phyloP scores from a whole-genome alignment of 2,329 filamentous ascomycete species.

The Aspergillus vadensis region DNA sequence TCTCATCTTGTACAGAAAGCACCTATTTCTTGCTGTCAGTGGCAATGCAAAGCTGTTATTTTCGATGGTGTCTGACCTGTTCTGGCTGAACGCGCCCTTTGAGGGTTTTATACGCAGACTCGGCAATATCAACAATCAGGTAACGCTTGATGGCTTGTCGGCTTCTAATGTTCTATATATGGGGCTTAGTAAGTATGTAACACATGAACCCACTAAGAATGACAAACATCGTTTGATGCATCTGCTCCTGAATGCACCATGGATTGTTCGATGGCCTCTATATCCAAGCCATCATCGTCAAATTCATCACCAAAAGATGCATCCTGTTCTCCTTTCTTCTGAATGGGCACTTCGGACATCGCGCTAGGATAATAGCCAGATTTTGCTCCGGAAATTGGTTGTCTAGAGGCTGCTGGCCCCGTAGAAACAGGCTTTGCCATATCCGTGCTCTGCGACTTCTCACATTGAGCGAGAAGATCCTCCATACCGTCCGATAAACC shows the following conservation, averaged over 20 bases:
- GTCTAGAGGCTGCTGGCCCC: slow-evolving; percentile 23
- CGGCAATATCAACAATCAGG: slow-evolving; percentile 72
- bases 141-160: slow-evolving; percentile 81
- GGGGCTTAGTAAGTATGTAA: slow-evolving; percentile 62
- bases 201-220: slow-evolving; percentile 38
- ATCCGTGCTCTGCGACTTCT: slow-evolving; percentile 39
- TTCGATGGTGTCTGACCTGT: slow-evolving; percentile 61
- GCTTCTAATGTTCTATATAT: slow-evolving; percentile 67
- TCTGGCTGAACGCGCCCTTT: slow-evolving; percentile 64
- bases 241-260: slow-evolving; percentile 63
- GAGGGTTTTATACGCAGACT: slow-evolving; percentile 67
- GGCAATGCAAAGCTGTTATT: not conserved
- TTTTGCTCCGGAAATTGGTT: slow-evolving; percentile 7
- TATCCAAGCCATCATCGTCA: slow-evolving; percentile 67
- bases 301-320: slow-evolving; percentile 69
- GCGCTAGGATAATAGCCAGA: not conserved
- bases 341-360: slow-evolving; percentile 7
- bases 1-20: slow-evolving; percentile 79
- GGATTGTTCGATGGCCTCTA: slow-evolving; percentile 63
- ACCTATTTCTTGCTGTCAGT: slow-evolving; percentile 56
- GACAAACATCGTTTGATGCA: slow-evolving; percentile 68
- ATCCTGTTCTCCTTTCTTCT: slow-evolving; percentile 28
- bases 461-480: slow-evolving; percentile 59
- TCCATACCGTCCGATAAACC: slow-evolving; percentile 61
- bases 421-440: slow-evolving; percentile 13